These are phyloP conservation scores for Pyricularia pennisetigena DNA, from an alignment of 2,329 filamentous ascomycete species.

Conservation along the genomic window DNA sequence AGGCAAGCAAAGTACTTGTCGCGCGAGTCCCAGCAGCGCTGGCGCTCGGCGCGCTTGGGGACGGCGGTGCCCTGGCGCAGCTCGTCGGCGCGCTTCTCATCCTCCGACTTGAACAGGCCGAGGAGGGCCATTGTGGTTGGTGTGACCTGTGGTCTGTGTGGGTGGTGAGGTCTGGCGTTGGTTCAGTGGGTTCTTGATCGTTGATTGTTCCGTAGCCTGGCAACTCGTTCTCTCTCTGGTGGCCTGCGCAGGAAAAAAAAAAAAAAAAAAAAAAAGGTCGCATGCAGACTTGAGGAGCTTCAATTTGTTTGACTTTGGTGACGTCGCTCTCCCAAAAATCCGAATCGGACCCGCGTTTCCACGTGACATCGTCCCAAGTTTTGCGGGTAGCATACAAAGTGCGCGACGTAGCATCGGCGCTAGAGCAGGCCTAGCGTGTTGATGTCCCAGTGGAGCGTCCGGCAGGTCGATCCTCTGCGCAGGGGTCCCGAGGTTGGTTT, in stretches of 20 bases:
- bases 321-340: background rate
- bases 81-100: slow-evolving; percentile 39
- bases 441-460: background rate
- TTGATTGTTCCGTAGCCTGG: background rate
- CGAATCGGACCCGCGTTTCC: background rate
- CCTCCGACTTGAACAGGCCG: slow-evolving; percentile 24
- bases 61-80: slow-evolving; percentile 54
- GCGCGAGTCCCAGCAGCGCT: slow-evolving; percentile 80
- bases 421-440: background rate
- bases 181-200: background rate
- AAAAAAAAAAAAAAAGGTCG: background rate
- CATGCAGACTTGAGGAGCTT: background rate
- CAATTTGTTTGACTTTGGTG: background rate
- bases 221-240: background rate
- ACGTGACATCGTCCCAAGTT: background rate
- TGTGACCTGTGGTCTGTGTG: background rate
- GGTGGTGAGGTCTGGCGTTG: background rate
- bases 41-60: slow-evolving; percentile 74
- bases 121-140: slow-evolving; percentile 37
- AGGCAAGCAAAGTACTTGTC: slow-evolving; percentile 85
- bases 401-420: background rate
- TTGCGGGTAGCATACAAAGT: background rate
- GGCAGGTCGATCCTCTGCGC: background rate
- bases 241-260: background rate
- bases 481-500: background rate